phyloP scores from a whole-genome alignment of 768 basidiomycete genomes.

The Termitomyces titanicus region DNA sequence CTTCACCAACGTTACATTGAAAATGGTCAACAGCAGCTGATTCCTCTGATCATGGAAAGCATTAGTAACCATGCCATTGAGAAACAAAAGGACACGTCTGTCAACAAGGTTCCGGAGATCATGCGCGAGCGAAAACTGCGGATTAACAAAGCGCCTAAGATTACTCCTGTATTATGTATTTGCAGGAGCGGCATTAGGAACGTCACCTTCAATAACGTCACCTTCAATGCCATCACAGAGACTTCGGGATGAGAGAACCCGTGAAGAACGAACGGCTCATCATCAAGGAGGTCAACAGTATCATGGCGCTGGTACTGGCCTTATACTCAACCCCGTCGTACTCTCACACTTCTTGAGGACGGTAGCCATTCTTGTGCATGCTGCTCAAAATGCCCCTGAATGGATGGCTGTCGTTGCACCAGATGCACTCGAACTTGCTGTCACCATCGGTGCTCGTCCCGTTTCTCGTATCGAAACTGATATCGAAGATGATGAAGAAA shows the following conservation, averaged over 20 bases:
- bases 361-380: conserved; percentile 76
- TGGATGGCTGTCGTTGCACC: conserved; percentile 84
- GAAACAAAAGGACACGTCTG: conserved; percentile 49
- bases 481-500: conserved; percentile 31
- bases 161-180: conserved; percentile 43
- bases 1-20: conserved; percentile 70
- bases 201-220: too few species aligned
- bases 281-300: conserved; percentile 55
- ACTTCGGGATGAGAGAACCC: conserved; percentile 73
- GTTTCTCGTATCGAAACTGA: conserved; percentile 41
- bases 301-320: conserved; percentile 72
- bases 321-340: conserved; percentile 76
- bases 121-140: conserved; percentile 74
- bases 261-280: conserved; percentile 66
- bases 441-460: conserved; percentile 71
- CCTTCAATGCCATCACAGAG: conserved; percentile 8
- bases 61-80: conserved; percentile 65
- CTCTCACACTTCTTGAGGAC: conserved; percentile 76
- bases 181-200: neutral
- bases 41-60: conserved; percentile 58
- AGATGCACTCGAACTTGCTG: conserved; percentile 76
- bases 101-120: conserved; percentile 55
- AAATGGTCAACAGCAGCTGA: conserved; percentile 32
- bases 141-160: conserved; percentile 44
- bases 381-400: conserved; percentile 73